Conservation (phyloP, 208 protist species). For the Angomonas deanei region DNA sequence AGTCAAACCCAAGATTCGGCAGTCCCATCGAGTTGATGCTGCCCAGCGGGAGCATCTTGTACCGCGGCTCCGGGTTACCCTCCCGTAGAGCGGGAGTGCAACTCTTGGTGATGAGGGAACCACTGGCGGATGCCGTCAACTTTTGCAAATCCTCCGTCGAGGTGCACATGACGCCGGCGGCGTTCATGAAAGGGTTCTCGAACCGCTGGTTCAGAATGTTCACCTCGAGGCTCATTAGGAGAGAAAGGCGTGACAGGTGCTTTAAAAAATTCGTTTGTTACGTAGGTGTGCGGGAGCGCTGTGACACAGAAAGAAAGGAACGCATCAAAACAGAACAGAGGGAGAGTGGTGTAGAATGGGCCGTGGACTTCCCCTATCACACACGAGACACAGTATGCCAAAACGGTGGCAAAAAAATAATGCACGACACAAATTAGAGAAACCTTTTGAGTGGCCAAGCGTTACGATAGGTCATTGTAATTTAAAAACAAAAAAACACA, state of each 20-base stretch:
- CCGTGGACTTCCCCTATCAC: too few species aligned
- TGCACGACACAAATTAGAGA: too few species aligned
- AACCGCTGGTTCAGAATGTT: constrained; percentile 47
- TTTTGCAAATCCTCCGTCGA: constrained; percentile 44
- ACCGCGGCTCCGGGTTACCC: constrained; percentile 83
- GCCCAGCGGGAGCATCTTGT: constrained; percentile 57
- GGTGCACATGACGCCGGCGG: constrained; percentile 77
- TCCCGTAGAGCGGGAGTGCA: constrained; percentile 58
- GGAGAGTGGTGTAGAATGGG: too few species aligned
- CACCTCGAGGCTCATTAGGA: constrained; percentile 63
- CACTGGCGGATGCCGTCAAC: constrained; percentile 55
- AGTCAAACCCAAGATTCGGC: constrained; percentile 81
- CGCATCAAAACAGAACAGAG: neutral
- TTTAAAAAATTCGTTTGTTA: too few species aligned
- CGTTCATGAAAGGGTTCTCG: constrained; percentile 88
- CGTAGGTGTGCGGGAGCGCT: too few species aligned
- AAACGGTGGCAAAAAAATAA: constrained; percentile 11
- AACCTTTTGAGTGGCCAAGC: too few species aligned
- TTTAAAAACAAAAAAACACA: neutral
- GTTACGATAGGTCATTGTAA: too few species aligned
- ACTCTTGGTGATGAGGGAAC: constrained; percentile 82
- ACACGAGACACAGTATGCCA: too few species aligned
- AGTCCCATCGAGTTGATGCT: constrained; percentile 89
- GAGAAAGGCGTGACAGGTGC: too few species aligned
- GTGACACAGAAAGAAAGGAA: neutral